Evolutionary conservation across 2,329 filamentous ascomycete genomes (phyloP).

Genomic region (Alternaria viburni): DNA sequence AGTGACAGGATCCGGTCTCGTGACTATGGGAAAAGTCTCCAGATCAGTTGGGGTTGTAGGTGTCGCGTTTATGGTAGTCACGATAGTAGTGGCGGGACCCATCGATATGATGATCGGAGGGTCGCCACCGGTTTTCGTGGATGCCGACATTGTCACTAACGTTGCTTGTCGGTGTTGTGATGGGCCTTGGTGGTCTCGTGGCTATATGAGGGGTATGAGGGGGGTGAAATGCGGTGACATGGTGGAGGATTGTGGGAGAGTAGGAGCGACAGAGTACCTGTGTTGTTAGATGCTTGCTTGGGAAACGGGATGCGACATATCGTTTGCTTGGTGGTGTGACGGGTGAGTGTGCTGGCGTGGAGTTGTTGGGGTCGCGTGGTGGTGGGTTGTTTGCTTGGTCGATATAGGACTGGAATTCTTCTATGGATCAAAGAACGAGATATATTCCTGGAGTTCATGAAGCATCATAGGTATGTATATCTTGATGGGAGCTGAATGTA

Average conservation of each 20-base stretch:
- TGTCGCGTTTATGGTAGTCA: background rate
- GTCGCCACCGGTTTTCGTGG: background rate
- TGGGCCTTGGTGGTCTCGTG: background rate
- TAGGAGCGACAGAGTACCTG: background rate
- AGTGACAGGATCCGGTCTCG: background rate
- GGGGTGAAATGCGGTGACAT: background rate
- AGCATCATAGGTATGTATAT: background rate
- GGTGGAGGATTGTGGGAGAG: background rate
- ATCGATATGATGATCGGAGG: slow-evolving; percentile 5
- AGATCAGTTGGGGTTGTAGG: background rate
- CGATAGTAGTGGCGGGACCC: background rate
- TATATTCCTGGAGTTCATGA: background rate
- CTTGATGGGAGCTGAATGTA: background rate
- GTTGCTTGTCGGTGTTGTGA: background rate
- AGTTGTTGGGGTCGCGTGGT: background rate
- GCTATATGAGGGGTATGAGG: background rate
- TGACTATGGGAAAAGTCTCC: background rate
- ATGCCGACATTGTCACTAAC: background rate
- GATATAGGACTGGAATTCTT: too few species aligned
- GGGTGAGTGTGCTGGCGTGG: background rate
- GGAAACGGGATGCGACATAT: background rate
- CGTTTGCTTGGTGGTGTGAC: background rate
- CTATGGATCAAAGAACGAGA: too few species aligned
- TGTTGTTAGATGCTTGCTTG: background rate
- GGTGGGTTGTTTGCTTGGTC: background rate